A percentile compares a stretch with the other conserved stretches of the same genome.
These are phyloP conservation scores for Croton laevigatus DNA, from an alignment of 441 rosid species.

Conservation along the genomic window DNA sequence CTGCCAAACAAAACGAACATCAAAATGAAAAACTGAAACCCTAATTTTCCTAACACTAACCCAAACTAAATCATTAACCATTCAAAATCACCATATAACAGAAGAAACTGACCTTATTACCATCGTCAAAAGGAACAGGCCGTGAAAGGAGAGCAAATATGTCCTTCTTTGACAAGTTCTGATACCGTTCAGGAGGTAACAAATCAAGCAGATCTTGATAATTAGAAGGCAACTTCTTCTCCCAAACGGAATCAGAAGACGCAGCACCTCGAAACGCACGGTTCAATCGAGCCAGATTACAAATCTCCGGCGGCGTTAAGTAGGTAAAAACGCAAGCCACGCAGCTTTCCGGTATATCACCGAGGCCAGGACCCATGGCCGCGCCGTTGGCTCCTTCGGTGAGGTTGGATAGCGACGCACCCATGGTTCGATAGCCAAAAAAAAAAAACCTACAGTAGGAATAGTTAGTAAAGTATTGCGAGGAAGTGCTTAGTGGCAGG, in stretches of 20 bases:
- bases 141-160: constrained; percentile 60
- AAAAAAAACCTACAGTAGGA: too few species aligned
- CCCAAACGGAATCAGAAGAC: constrained; percentile 84
- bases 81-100: too few species aligned
- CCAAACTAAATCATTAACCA: background rate
- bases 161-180: constrained; percentile 51
- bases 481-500: background rate
- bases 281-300: constrained; percentile 61
- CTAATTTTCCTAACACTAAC: constrained; percentile 18
- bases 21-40: constrained; percentile 12
- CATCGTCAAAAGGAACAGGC: constrained; percentile 60
- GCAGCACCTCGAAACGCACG: constrained; percentile 67
- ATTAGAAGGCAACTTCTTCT: constrained; percentile 59
- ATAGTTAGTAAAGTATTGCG: background rate
- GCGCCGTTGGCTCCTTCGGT: constrained; percentile 49
- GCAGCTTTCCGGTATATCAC: constrained; percentile 80
- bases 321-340: constrained; percentile 60
- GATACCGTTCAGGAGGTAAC: constrained; percentile 44
- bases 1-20: constrained; percentile 34
- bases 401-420: constrained; percentile 69
- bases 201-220: constrained; percentile 44
- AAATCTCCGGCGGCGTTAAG: constrained; percentile 75
- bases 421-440: constrained; percentile 34
- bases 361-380: constrained; percentile 53
- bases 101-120: constrained; percentile 47